These are phyloP conservation scores for Hypoxylon subgilvum DNA, from an alignment of 495 filamentous ascomycete genomes.

Conservation along the genomic window DNA sequence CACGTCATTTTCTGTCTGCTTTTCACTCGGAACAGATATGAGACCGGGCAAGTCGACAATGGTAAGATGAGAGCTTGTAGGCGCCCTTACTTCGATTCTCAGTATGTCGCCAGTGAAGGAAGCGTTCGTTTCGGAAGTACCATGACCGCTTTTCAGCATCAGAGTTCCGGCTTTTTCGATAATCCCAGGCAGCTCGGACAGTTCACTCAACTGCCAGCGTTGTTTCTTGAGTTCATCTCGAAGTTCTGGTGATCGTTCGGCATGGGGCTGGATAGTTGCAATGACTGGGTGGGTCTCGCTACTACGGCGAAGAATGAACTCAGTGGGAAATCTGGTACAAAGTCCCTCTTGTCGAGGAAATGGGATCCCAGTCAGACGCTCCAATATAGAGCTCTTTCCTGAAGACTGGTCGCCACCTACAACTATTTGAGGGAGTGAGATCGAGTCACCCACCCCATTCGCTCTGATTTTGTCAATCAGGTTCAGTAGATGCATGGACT, in stretches of 20 bases:
- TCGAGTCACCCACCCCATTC: background rate
- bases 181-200: slow-evolving; percentile 45
- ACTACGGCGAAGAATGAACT: slow-evolving; percentile 58
- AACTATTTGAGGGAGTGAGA: slow-evolving; percentile 64
- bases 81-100: slow-evolving; percentile 57
- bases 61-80: slow-evolving; percentile 56
- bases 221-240: slow-evolving; percentile 38
- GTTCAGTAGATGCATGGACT: background rate
- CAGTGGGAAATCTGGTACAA: slow-evolving; percentile 58
- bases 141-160: slow-evolving; percentile 47
- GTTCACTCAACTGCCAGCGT: slow-evolving; percentile 41
- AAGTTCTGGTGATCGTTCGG: slow-evolving; percentile 14
- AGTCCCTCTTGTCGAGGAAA: slow-evolving; percentile 58
- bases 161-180: slow-evolving; percentile 51
- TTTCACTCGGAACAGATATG: slow-evolving; percentile 51
- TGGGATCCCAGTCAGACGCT: slow-evolving; percentile 64
- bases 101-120: slow-evolving; percentile 55
- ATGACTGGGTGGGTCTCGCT: slow-evolving; percentile 12
- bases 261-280: slow-evolving; percentile 7
- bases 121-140: slow-evolving; percentile 15
- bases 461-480: background rate
- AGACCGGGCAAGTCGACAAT: slow-evolving; percentile 63
- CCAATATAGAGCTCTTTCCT: slow-evolving; percentile 69
- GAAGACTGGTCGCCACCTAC: slow-evolving; percentile 67
- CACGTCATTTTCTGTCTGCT: slow-evolving; percentile 47